These are phyloP conservation scores for Camellia granthamiana DNA, from an alignment of 148 eudicot species.

Conservation along the genomic window DNA sequence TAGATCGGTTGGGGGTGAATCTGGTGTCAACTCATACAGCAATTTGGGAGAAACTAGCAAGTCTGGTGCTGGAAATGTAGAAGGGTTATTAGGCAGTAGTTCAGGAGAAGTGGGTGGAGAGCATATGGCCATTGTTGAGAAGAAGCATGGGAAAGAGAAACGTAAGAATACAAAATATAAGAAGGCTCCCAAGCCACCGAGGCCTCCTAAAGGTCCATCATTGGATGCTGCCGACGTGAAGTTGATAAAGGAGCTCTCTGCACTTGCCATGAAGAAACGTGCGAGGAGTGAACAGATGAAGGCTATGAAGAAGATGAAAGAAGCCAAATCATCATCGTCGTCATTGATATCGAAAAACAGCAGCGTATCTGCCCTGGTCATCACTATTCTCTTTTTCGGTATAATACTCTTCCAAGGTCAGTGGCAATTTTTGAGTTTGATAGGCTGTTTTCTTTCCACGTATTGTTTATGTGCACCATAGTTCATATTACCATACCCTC, in stretches of 20 bases:
- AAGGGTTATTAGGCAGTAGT: conserved; percentile 30
- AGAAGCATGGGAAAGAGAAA: conserved; percentile 39
- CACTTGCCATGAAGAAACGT: conserved; percentile 59
- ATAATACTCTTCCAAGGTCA: conserved; percentile 64
- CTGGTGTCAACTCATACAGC: conserved; percentile 22
- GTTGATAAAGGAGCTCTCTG: conserved; percentile 61
- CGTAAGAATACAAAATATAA: conserved; percentile 37
- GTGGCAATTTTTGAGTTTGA: background rate
- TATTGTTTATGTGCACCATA: background rate
- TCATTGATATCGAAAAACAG: conserved; percentile 30
- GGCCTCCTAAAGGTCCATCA: conserved; percentile 74
- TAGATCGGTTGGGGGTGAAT: conserved; percentile 28
- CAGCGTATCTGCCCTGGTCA: conserved; percentile 43
- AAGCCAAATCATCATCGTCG: conserved; percentile 25
- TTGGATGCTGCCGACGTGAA: conserved; percentile 53
- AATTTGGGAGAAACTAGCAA: conserved; percentile 18
- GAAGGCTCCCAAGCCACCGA: conserved; percentile 72
- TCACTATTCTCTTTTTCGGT: conserved; percentile 55
- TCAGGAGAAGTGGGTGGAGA: conserved; percentile 35
- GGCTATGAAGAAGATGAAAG: conserved; percentile 59
- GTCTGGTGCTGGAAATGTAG: conserved; percentile 21
- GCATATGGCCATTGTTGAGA: conserved; percentile 35
- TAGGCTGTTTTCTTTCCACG: background rate
- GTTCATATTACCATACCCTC: background rate
- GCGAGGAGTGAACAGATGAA: conserved; percentile 59